Base-by-base conservation (phyloP, 2,329 filamentous ascomycete species). In the Neofusicoccum ribis region DNA sequence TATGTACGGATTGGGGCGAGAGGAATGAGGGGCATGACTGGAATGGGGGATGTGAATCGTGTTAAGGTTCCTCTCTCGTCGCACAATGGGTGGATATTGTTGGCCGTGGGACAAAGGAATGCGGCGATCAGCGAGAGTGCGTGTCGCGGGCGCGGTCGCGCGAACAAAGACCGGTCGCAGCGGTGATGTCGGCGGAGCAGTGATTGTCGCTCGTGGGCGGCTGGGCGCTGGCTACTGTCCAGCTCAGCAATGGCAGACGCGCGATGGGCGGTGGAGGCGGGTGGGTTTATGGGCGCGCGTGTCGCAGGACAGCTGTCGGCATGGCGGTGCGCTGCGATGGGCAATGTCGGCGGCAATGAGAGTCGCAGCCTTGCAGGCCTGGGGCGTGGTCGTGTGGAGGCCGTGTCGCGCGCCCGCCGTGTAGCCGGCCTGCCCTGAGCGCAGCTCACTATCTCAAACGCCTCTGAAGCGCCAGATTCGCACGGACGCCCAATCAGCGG, bases 61-160 rank as follows among this genome's bases (percentile, higher is more conserved):
- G 56, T 46, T 36, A 46, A 37, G 56, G 56, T 47, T 46, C 41
- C 27, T 20, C 20, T 34, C 1, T 37, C 56, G 56, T 60, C 56
- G 56, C 56, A 60, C 61, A 43, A 67, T 63, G 2, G 56, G 65
- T 56, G 65, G 65, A n/a, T 62, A 54, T 64, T 66, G 36, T 63
- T 54, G 56, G 66, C 46, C 11, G 64, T 67, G 36, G 64, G 60
- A 60, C 56, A 47, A 60, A 60, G 41, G 56, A 60, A 60, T 60
- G 56, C 27, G 56, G 56, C 47, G 56, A 60, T 60, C 56, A 34
- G 39, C 56, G 56, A 60, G 43, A 20, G 31, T 46, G 41, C 41
- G 23, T 60, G 43, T 46, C 43, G 56, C 31, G 50, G 31, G 27
- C 34, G 50, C 50, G 50, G 50, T 52, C 52, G 52, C 52, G 34